Conservation (phyloP, 768 basidiomycete species). For the Lactarius hengduanensis region DNA sequence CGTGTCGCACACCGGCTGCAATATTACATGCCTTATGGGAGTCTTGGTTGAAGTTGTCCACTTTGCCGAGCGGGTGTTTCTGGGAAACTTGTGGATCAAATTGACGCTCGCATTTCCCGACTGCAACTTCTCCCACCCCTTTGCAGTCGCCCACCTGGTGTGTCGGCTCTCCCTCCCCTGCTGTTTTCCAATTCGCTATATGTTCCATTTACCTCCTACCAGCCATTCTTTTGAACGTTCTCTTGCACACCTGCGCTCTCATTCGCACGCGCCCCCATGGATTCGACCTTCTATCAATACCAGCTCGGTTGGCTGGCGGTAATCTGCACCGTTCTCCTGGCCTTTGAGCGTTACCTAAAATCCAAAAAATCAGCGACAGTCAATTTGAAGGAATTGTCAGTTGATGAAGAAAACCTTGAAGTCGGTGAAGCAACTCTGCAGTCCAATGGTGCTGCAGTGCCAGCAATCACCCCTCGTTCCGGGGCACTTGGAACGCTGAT, state of each 20-base stretch:
- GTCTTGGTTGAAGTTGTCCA: background rate
- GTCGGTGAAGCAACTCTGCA: conserved; percentile 13
- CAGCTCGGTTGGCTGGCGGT: conserved; percentile 32
- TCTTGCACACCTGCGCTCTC: background rate
- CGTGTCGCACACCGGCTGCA: background rate
- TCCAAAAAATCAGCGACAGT: conserved; percentile 17
- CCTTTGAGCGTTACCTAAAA: conserved; percentile 31
- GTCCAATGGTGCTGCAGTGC: conserved; percentile 5
- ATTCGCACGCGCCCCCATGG: conserved; percentile 4
- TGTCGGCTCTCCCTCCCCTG: background rate
- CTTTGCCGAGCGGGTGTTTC: background rate
- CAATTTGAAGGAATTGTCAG: conserved; percentile 3
- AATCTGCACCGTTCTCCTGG: conserved; percentile 27
- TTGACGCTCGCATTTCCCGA: background rate
- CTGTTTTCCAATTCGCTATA: background rate
- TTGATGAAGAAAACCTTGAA: conserved; percentile 23
- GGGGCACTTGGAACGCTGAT: conserved; percentile 23
- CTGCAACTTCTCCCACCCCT: background rate
- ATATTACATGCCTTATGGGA: background rate
- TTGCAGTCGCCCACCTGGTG: background rate
- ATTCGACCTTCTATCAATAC: conserved; percentile 33
- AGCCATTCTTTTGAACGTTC: background rate
- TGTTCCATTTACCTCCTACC: background rate
- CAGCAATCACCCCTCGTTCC: conserved; percentile 8
- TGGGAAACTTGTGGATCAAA: background rate